phyloP scores from a whole-genome alignment of 2,329 filamentous ascomycete species.

The Drechslerella dactyloides region DNA sequence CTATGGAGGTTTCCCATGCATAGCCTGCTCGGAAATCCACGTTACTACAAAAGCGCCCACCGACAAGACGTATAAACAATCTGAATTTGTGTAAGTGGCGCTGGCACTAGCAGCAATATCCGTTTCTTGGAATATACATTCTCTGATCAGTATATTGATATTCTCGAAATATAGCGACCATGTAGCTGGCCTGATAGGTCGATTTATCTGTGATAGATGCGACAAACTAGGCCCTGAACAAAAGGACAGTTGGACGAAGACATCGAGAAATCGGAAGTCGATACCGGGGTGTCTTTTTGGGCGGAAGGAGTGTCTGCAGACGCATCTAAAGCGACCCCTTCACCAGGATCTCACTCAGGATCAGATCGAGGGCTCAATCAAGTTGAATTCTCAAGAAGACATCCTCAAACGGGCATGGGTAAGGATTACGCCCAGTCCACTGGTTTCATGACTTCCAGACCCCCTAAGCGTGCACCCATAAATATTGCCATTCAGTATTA shows the following conservation, averaged over 20 bases:
- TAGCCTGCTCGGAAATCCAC: neutral
- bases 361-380: neutral
- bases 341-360: constrained; percentile 3
- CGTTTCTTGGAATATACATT: neutral
- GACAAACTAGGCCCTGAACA: neutral
- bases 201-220: constrained; percentile 15
- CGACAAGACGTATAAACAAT: constrained; percentile 2
- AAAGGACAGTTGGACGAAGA: neutral
- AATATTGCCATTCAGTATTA: too few species aligned
- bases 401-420: constrained; percentile 3
- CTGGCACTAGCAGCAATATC: neutral
- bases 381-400: constrained; percentile 11
- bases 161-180: constrained; percentile 10
- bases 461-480: too few species aligned
- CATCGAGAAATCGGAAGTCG: neutral
- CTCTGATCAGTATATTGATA: neutral
- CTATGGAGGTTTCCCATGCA: constrained; percentile 9
- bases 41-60: neutral
- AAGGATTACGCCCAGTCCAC: neutral
- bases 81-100: constrained; percentile 13
- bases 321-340: constrained; percentile 5
- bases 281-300: constrained; percentile 8
- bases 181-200: constrained; percentile 13
- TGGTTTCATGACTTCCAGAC: too few species aligned
- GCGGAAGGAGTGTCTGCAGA: neutral